A percentile compares a stretch with the other conserved stretches of the same genome.
These are phyloP conservation scores for Microdochium trichocladiopsis DNA, from an alignment of 2,329 filamentous ascomycete genomes.

Conservation along the genomic window DNA sequence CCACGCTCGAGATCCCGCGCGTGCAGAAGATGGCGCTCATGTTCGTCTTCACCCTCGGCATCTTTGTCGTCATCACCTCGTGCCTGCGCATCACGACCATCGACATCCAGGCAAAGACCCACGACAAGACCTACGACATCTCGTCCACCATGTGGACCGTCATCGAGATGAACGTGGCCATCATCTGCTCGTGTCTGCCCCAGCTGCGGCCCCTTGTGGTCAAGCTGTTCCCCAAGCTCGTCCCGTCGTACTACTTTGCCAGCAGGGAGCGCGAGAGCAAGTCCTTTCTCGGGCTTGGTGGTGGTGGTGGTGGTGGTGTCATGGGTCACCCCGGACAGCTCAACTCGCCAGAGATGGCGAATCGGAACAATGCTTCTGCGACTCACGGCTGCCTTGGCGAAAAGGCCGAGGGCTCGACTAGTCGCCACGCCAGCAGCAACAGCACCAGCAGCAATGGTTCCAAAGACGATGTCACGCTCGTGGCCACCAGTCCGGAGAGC, in stretches of 20 bases:
- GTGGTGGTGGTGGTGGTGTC: background rate
- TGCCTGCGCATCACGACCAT: constrained; percentile 31
- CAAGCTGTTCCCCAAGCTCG: constrained; percentile 17
- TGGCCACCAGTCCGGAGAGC: background rate
- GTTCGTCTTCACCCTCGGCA: constrained; percentile 30
- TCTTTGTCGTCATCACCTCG: constrained; percentile 24
- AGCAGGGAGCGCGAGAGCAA: background rate
- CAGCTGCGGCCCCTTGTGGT: constrained; percentile 20
- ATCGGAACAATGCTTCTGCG: background rate
- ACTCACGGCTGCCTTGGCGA: background rate
- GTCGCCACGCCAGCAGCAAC: background rate
- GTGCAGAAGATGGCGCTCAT: constrained; percentile 29
- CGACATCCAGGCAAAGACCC: constrained; percentile 18
- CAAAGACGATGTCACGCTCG: background rate
- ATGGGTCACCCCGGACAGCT: background rate
- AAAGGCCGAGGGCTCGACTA: no score
- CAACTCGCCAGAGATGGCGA: background rate
- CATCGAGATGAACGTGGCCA: constrained; percentile 29
- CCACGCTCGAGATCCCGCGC: constrained; percentile 26
- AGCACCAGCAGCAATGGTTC: background rate
- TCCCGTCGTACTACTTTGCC: constrained; percentile 9
- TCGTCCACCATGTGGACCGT: constrained; percentile 26
- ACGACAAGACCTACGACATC: constrained; percentile 21
- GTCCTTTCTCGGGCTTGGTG: background rate
- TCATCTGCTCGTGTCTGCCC: constrained; percentile 27